Evolutionary conservation across 768 basidiomycete genomes (phyloP), one percentile per base, ranked within the genome.

Genomic region (Gloeostereum incarnatum): DNA sequence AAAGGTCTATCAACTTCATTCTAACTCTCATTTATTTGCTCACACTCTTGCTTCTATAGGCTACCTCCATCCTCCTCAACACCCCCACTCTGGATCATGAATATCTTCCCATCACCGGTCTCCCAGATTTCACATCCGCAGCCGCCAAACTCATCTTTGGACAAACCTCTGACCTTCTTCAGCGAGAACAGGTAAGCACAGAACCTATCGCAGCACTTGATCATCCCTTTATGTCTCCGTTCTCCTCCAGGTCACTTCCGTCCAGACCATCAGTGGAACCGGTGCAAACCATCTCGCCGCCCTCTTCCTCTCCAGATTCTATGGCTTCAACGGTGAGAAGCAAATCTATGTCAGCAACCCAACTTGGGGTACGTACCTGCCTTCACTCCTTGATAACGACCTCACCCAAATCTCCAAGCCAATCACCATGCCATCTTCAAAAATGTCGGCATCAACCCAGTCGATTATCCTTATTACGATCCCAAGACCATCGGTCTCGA

Each of bases 201-300:
- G n/a, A n/a, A n/a, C n/a, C n/a, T n/a, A n/a, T n/a, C n/a, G n/a
- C n/a, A n/a, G n/a, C n/a, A n/a, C n/a, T n/a, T n/a, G n/a, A n/a
- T n/a, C n/a, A n/a, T n/a, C n/a, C n/a, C 6, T 11, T 6, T 30
- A 14, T 38, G 41, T 38, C 33, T 9, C n/a, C 4, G 33, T 34
- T 34, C 19, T 3, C 32, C 8, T 33, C 17, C 33, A 34, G 14
- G 33, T 13, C n/a, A 0, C 91, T 85, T 56, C 63, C 67, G 20
- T 66, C 78, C 14, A 70, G 88, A 33, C 93, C 10, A 86, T 96
- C 47, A 94, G 90, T 10, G 93, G 93, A 19, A 98, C 93, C 2
- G 93, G 93, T 35, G 93, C 93, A 35, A 93, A 94, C 65, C 92
- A 94, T 60, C 73, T 94, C 34, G 93, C 80, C 18, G 92, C 81